Conservation (phyloP, 257 asterid species). For the Salvia splendens region DNA sequence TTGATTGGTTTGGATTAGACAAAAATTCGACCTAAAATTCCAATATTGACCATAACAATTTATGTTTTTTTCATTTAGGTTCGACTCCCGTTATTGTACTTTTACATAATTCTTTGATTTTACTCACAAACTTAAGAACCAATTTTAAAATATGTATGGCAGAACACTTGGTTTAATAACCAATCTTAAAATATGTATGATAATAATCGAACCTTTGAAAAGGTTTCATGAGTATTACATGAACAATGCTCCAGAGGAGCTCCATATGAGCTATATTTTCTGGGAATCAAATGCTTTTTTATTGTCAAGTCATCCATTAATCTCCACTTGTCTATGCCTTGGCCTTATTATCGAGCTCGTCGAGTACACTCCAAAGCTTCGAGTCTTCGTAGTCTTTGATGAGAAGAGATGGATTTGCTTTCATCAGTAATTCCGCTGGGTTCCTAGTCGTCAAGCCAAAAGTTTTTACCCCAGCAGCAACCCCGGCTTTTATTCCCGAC, state of each 20-base stretch:
- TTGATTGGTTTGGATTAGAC: too few species aligned
- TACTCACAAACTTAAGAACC: too few species aligned
- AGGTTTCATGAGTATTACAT: background rate
- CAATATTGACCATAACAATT: too few species aligned
- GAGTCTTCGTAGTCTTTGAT: slow-evolving; percentile 84
- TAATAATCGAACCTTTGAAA: background rate
- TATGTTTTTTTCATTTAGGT: too few species aligned
- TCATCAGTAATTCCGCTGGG: slow-evolving; percentile 62
- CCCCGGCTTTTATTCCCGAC: slow-evolving; percentile 95
- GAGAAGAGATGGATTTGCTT: slow-evolving; percentile 83
- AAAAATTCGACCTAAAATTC: too few species aligned
- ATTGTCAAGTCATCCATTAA: background rate
- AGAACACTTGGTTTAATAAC: too few species aligned
- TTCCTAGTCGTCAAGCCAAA: slow-evolving; percentile 82
- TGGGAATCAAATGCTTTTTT: background rate
- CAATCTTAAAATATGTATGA: too few species aligned
- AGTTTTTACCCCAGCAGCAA: slow-evolving; percentile 87
- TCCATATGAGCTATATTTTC: background rate
- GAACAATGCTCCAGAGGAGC: background rate
- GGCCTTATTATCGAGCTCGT: slow-evolving; percentile 57
- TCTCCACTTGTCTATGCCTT: slow-evolving; percentile 18
- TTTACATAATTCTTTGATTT: too few species aligned
- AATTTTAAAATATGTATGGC: too few species aligned
- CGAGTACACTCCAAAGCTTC: slow-evolving; percentile 76
- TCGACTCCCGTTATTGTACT: too few species aligned